A percentile compares a stretch with the other conserved stretches of the same genome.
phyloP scores from a whole-genome alignment of 805 yeast species.

The Saturnispora silvae region DNA sequence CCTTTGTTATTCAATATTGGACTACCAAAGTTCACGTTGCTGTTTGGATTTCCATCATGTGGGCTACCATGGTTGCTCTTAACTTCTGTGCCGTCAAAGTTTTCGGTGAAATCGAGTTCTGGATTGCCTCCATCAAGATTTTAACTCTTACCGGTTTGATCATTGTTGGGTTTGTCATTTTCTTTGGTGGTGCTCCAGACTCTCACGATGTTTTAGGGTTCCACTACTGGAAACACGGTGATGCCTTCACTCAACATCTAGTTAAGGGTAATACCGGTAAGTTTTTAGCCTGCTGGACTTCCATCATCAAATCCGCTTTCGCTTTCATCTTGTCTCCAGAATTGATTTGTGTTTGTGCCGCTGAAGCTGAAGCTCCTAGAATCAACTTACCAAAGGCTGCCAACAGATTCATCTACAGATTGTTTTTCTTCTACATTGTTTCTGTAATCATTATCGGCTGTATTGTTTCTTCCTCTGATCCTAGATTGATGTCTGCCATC shows the following conservation, averaged over 20 bases:
- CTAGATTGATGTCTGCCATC: slow-evolving; percentile 32
- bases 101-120: slow-evolving; percentile 49
- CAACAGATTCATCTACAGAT: slow-evolving; percentile 23
- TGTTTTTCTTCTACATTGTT: slow-evolving; percentile 23
- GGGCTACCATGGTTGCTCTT: slow-evolving; percentile 34
- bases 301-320: slow-evolving; percentile 53
- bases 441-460: slow-evolving; percentile 37
- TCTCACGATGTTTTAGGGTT: slow-evolving; percentile 32
- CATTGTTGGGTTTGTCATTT: slow-evolving; percentile 43
- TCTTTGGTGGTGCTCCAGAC: slow-evolving; percentile 58
- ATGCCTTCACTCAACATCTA: slow-evolving; percentile 39
- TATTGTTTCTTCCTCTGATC: slow-evolving; percentile 35
- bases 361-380: slow-evolving; percentile 26
- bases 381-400: slow-evolving; percentile 26
- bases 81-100: slow-evolving; percentile 44
- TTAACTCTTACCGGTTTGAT: slow-evolving; percentile 54
- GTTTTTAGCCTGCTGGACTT: slow-evolving; percentile 55
- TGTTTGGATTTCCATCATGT: slow-evolving; percentile 48
- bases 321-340: slow-evolving; percentile 40
- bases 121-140: slow-evolving; percentile 57
- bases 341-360: slow-evolving; percentile 24
- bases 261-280: slow-evolving; percentile 47
- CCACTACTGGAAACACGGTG: slow-evolving; percentile 30
- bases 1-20: slow-evolving; percentile 54
- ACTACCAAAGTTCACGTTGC: slow-evolving; percentile 43